A percentile compares a stretch with the other conserved stretches of the same genome.
Evolutionary conservation across 805 yeast species (phyloP).

Genomic region (Pichia exigua): DNA sequence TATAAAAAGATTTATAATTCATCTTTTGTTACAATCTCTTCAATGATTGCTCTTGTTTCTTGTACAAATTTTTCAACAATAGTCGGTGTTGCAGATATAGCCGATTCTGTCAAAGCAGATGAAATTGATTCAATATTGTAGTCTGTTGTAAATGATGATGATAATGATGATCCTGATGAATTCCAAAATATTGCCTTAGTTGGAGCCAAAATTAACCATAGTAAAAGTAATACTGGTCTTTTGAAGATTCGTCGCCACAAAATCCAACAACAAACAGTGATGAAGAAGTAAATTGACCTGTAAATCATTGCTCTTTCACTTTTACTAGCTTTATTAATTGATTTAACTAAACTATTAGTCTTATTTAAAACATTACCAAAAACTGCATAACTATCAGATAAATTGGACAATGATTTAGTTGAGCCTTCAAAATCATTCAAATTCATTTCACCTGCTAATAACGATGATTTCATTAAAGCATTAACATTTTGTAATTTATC

Average conservation of each 20-base stretch:
- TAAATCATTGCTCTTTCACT: slow-evolving; percentile 43
- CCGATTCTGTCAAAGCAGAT: neutral
- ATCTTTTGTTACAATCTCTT: slow-evolving; percentile 5
- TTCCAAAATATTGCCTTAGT: slow-evolving; percentile 8
- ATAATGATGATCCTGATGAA: neutral
- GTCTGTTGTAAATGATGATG: neutral
- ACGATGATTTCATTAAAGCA: slow-evolving; percentile 40
- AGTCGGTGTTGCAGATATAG: neutral
- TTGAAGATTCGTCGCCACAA: slow-evolving; percentile 41
- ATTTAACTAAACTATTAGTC: slow-evolving; percentile 39
- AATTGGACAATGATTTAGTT: slow-evolving; percentile 31
- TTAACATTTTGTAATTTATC: slow-evolving; percentile 39
- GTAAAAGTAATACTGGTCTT: slow-evolving; percentile 34
- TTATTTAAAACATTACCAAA: slow-evolving; percentile 35
- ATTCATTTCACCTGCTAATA: slow-evolving; percentile 44
- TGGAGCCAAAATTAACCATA: slow-evolving; percentile 36
- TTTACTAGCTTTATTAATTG: slow-evolving; percentile 45
- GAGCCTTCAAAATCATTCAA: slow-evolving; percentile 41
- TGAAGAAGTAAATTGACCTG: slow-evolving; percentile 38
- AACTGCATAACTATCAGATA: slow-evolving; percentile 35
- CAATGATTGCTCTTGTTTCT: neutral
- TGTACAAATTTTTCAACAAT: neutral
- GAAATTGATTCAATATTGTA: neutral
- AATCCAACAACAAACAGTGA: slow-evolving; percentile 40
- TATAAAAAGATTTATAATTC: slow-evolving; percentile 5